Evolutionary conservation across 2,329 filamentous ascomycete species (phyloP), one percentile per base, ranked within the genome.

Genomic region (Penicillium sp.): DNA sequence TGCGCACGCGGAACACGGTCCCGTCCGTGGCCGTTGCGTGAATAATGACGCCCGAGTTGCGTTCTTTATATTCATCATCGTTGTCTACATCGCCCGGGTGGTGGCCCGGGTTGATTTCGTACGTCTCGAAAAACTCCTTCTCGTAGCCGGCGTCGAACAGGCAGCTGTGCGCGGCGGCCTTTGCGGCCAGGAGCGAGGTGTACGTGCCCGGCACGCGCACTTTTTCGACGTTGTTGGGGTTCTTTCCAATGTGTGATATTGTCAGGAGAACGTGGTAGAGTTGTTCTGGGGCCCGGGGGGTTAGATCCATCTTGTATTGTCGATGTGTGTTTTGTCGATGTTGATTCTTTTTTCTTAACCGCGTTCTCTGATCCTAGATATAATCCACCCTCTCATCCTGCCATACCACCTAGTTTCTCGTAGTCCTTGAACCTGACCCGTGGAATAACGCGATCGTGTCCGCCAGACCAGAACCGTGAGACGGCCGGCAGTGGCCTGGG

Each of bases 91-190:
- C 47, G 13, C 63, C 64, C 17, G 64, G 65, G 26, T 70, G 66
- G 9, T 64, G 57, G 21, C 57, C 44, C 7, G 61, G 55, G 4
- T 66, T 66, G 23, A 65, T 66, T 11, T 70, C 68, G 61, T 73
- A 74, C 17, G 62, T 47, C 15, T 62, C 55, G 61, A 74, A 73
- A 64, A 65, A 72, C 56, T 73, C 70, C n/a, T 63, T 55, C 26
- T 72, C 68, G 52, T 73, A 74, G 4, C 71, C 72, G 8, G 70
- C 71, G 17, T 71, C 69, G 62, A 69, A 72, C n/a, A 74, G 64
- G 17, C 64, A 67, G 54, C 60, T 65, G 66, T 74, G 69, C 3
- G 71, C 71, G 0, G 65, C 68, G 5, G 60, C 63, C 50, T 71
- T 71, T 60, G 71, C 71, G 1, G 70, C 65, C 15, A 52, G 48